Conservation (phyloP, 163 green algal species). For the Trebouxia gelatinosa region DNA sequence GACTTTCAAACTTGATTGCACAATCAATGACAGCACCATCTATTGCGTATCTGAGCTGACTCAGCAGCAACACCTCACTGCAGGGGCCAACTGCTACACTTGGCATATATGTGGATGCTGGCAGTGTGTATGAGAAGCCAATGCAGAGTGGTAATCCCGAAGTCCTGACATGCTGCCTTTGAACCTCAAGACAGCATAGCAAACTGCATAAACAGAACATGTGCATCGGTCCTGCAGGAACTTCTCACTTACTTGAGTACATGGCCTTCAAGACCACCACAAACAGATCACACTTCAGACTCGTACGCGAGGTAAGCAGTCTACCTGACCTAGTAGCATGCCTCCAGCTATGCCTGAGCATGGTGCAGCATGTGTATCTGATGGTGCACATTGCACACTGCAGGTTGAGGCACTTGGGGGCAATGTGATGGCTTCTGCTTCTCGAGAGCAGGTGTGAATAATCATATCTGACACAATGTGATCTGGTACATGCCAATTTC, state of each 20-base stretch:
- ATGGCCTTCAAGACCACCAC: constrained; percentile 91
- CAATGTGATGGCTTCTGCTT: constrained; percentile 81
- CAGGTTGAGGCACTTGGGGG: constrained; percentile 87
- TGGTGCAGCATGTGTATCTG: too few species aligned
- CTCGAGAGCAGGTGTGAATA: constrained; percentile 76
- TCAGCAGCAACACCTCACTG: too few species aligned
- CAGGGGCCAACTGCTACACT: constrained; percentile 88
- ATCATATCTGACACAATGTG: too few species aligned
- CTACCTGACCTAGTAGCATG: neutral
- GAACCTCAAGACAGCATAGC: neutral
- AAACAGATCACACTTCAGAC: constrained; percentile 83
- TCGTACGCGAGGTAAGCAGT: constrained; percentile 72
- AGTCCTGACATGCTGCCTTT: neutral
- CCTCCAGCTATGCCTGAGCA: neutral
- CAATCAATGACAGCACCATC: too few species aligned
- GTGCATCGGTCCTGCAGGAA: constrained; percentile 60
- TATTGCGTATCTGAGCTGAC: too few species aligned
- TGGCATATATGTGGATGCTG: constrained; percentile 89
- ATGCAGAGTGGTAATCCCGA: constrained; percentile 49
- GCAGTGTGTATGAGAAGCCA: constrained; percentile 84
- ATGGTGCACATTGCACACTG: too few species aligned
- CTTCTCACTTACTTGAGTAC: constrained; percentile 90
- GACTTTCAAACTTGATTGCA: too few species aligned
- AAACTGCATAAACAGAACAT: too few species aligned
- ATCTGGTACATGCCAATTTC: too few species aligned